phyloP scores from a whole-genome alignment of 2,329 filamentous ascomycete species.

The Diaporthe destruens region DNA sequence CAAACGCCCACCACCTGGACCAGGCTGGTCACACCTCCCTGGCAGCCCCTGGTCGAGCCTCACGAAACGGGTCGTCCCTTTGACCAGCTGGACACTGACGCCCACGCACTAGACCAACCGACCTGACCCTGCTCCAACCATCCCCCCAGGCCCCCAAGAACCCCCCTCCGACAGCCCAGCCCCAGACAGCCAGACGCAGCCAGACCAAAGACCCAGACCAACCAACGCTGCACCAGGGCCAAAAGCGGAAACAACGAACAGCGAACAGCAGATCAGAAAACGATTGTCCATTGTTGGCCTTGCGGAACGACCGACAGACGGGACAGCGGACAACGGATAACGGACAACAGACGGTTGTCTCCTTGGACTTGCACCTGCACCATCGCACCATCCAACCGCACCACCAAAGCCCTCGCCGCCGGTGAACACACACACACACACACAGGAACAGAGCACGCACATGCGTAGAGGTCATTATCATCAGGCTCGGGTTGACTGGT shows the following conservation, averaged over 20 bases:
- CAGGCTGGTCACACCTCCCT: conserved; percentile 11
- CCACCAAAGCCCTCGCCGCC: background rate
- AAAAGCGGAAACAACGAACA: conserved; percentile 28
- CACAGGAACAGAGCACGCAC: conserved; percentile 4
- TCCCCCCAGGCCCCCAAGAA: too few species aligned
- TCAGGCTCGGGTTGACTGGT: conserved; percentile 6
- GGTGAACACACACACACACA: background rate
- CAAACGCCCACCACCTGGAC: background rate
- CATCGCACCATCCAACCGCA: background rate
- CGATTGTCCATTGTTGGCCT: conserved; percentile 28
- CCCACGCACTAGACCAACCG: background rate
- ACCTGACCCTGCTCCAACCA: background rate
- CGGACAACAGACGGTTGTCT: background rate
- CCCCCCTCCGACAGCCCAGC: conserved; percentile 6
- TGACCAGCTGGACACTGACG: conserved; percentile 22
- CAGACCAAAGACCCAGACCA: background rate
- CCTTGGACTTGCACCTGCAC: background rate
- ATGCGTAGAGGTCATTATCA: conserved; percentile 10
- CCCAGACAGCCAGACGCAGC: background rate
- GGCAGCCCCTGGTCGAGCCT: conserved; percentile 26
- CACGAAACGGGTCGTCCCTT: conserved; percentile 30
- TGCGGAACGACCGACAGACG: conserved; percentile 16
- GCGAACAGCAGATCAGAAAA: conserved; percentile 21
- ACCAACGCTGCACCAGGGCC: background rate
- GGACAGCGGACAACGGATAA: conserved; percentile 1